These are phyloP conservation scores for Sugiyamaella lignohabitans DNA, from an alignment of 805 yeast genomes.

Conservation along the genomic window DNA sequence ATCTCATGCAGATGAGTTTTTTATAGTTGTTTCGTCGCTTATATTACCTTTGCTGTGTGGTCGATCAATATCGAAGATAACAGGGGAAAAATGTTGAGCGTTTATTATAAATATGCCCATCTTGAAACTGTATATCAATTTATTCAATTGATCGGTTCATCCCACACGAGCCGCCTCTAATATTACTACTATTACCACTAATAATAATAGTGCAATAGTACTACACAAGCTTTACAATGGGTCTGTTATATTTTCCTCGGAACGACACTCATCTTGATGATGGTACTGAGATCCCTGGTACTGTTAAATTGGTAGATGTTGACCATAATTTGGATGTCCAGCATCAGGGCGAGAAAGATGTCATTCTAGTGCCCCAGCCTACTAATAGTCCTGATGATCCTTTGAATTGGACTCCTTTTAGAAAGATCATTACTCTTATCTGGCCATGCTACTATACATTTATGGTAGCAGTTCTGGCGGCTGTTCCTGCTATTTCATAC, in stretches of 20 bases:
- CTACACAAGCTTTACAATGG: no score
- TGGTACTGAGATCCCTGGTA: slow-evolving; percentile 5
- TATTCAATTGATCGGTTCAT: no score
- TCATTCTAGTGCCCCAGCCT: slow-evolving; percentile 58
- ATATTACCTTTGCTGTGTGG: no score
- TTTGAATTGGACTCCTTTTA: slow-evolving; percentile 44
- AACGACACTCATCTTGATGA: slow-evolving; percentile 7
- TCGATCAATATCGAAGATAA: no score
- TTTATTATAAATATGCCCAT: no score
- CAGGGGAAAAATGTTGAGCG: no score
- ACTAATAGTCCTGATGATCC: slow-evolving; percentile 61
- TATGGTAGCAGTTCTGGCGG: slow-evolving; percentile 8
- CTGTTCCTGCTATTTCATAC: slow-evolving; percentile 6
- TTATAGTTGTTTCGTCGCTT: no score
- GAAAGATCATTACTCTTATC: slow-evolving; percentile 4
- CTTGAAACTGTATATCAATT: no score
- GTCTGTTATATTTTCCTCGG: not conserved
- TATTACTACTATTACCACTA: not conserved
- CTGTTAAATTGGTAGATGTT: slow-evolving; percentile 4
- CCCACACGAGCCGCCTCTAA: no score
- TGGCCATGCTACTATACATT: slow-evolving; percentile 6
- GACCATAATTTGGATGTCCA: slow-evolving; percentile 7
- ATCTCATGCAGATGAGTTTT: no score
- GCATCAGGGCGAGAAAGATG: slow-evolving; percentile 13
- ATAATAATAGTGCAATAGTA: no score